Conservation (phyloP, 2,329 filamentous ascomycete species). For the Fusarium buharicum region DNA sequence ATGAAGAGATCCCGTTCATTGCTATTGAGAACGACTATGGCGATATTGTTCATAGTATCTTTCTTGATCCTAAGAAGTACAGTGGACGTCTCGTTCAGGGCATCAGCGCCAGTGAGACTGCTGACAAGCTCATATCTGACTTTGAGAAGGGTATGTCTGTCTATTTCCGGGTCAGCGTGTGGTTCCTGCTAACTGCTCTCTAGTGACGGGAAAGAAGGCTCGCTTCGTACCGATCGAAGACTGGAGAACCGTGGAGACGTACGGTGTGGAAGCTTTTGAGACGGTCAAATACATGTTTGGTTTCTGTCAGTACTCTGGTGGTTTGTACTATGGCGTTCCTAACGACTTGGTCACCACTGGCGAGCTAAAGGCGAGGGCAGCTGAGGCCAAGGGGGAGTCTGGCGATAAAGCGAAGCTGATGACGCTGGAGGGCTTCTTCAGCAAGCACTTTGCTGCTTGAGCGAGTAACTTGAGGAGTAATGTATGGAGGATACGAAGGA, state of each 20-base stretch:
- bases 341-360: slow-evolving; percentile 43
- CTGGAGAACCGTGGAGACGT: slow-evolving; percentile 49
- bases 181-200: slow-evolving; percentile 7
- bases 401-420: slow-evolving; percentile 38
- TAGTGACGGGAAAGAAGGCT: slow-evolving; percentile 48
- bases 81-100: slow-evolving; percentile 52
- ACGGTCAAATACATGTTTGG: slow-evolving; percentile 52
- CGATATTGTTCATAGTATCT: slow-evolving; percentile 58
- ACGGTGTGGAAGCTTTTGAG: slow-evolving; percentile 48
- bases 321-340: slow-evolving; percentile 47
- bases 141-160: slow-evolving; percentile 48
- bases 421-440: slow-evolving; percentile 42
- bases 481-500: no score
- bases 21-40: slow-evolving; percentile 56
- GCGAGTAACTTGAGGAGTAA: not conserved
- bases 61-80: slow-evolving; percentile 53
- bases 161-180: not conserved
- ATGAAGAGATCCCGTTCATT: slow-evolving; percentile 52
- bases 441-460: slow-evolving; percentile 39
- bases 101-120: slow-evolving; percentile 49
- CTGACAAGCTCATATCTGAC: slow-evolving; percentile 44
- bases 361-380: slow-evolving; percentile 46
- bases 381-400: slow-evolving; percentile 41
- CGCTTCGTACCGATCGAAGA: slow-evolving; percentile 47
- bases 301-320: slow-evolving; percentile 50